phyloP scores from a whole-genome alignment of 2,329 filamentous ascomycete genomes.

The Exserohilum turcica region DNA sequence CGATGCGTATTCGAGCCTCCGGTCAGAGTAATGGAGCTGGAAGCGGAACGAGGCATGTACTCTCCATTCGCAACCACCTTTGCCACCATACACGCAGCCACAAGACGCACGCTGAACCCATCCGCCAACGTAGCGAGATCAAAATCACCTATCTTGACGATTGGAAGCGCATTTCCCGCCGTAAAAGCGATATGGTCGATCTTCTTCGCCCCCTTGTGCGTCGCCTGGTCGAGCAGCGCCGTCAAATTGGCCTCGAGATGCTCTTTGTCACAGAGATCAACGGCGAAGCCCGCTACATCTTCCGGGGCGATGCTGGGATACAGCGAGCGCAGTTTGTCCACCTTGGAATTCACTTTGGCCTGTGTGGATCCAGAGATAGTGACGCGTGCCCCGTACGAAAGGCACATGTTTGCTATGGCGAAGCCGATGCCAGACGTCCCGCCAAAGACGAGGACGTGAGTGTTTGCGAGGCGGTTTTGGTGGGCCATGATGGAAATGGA shows the following conservation, averaged over 20 bases:
- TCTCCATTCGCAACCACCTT: constrained; percentile 45
- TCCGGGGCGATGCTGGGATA: constrained; percentile 40
- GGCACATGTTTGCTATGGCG: constrained; percentile 61
- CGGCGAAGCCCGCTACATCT: constrained; percentile 31
- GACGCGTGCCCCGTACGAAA: constrained; percentile 62
- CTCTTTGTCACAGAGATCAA: constrained; percentile 34
- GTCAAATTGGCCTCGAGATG: constrained; percentile 38
- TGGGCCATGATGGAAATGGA: constrained; percentile 34
- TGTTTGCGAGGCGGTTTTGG: constrained; percentile 55
- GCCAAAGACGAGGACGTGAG: constrained; percentile 65
- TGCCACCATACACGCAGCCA: constrained; percentile 46
- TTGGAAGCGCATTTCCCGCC: constrained; percentile 30
- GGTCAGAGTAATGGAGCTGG: constrained; percentile 50
- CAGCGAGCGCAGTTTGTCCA: constrained; percentile 52
- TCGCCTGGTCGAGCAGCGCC: constrained; percentile 34
- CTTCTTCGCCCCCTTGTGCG: constrained; percentile 32
- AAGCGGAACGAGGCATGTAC: constrained; percentile 39
- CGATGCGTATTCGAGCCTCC: constrained; percentile 45
- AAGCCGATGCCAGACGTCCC: constrained; percentile 70
- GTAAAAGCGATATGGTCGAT: constrained; percentile 42
- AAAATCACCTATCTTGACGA: constrained; percentile 34
- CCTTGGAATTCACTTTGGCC: constrained; percentile 56
- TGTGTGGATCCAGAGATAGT: constrained; percentile 64
- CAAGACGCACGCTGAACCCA: constrained; percentile 41
- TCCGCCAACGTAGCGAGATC: constrained; percentile 28